These are phyloP conservation scores for Petunia hybrid DNA, from an alignment of 305 asterid species.

Conservation along the genomic window DNA sequence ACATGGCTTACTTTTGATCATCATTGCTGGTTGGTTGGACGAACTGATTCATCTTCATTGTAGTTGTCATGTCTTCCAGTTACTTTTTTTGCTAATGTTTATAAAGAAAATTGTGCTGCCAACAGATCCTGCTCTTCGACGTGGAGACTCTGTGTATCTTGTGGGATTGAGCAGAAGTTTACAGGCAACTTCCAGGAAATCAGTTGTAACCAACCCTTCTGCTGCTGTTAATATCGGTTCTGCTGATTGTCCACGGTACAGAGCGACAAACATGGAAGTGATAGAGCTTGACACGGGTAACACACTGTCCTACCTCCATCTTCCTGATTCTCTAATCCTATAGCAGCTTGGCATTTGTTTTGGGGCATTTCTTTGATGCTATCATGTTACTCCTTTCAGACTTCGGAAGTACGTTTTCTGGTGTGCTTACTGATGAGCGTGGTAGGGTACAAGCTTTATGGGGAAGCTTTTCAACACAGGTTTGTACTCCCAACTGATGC, in stretches of 20 bases:
- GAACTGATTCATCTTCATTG: background rate
- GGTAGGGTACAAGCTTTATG: conserved; percentile 97
- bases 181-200: conserved; percentile 97
- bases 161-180: conserved; percentile 95
- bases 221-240: conserved; percentile 93
- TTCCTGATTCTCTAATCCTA: conserved; percentile 31
- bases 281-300: conserved; percentile 97
- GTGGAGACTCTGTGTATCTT: conserved; percentile 96
- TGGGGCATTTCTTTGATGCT: background rate
- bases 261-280: conserved; percentile 99
- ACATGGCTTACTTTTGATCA: background rate
- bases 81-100: background rate
- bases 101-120: conserved; percentile 19
- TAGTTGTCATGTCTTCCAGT: background rate
- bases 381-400: conserved; percentile 54
- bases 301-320: background rate
- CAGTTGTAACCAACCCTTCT: conserved; percentile 92
- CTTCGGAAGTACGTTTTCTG: conserved; percentile 94
- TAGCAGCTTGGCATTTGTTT: conserved; percentile 23
- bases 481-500: conserved; percentile 45
- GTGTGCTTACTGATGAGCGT: conserved; percentile 90
- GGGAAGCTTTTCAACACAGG: conserved; percentile 99
- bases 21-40: background rate
- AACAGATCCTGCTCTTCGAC: conserved; percentile 88
- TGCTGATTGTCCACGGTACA: conserved; percentile 93